Evolutionary conservation across 495 filamentous ascomycete species (phyloP).

Genomic region (Aspergillus sclerotiicarbonarius): DNA sequence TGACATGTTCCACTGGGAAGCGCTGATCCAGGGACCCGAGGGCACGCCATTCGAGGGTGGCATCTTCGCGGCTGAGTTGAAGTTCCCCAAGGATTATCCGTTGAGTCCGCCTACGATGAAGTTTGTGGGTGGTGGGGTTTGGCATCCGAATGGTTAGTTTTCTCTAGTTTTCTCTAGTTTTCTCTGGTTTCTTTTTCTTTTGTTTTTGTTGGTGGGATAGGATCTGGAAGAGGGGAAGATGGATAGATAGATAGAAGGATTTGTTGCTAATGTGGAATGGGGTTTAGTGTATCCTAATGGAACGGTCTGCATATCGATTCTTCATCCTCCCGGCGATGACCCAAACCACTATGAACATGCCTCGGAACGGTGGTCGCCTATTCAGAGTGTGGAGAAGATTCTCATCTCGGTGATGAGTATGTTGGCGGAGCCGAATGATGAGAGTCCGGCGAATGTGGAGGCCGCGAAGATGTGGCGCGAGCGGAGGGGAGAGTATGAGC

Average conservation of each 20-base stretch:
- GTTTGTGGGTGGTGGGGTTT: constrained; percentile 81
- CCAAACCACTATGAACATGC: constrained; percentile 98
- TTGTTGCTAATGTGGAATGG: constrained; percentile 2
- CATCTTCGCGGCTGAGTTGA: constrained; percentile 88
- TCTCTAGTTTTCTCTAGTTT: constrained; percentile 10
- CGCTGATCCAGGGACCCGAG: constrained; percentile 90
- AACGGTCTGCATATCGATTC: constrained; percentile 93
- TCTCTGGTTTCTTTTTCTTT: background rate
- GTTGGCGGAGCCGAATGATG: constrained; percentile 97
- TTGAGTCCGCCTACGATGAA: constrained; percentile 91
- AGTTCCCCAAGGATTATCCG: constrained; percentile 95
- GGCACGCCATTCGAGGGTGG: constrained; percentile 96
- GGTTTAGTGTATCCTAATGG: constrained; percentile 82
- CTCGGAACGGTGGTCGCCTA: constrained; percentile 91
- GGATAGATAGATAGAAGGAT: too few relatives aligned
- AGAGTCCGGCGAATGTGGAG: constrained; percentile 97
- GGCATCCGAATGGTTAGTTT: constrained; percentile 87
- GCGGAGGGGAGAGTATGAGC: constrained; percentile 77
- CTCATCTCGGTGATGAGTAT: constrained; percentile 97
- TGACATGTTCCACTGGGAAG: constrained; percentile 96
- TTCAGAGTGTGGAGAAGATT: constrained; percentile 98
- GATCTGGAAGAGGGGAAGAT: background rate
- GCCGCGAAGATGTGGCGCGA: constrained; percentile 99
- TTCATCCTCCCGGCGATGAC: constrained; percentile 97
- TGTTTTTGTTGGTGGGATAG: background rate